Conservation (phyloP, 345 rosid genomes). For the Salix caprea region DNA sequence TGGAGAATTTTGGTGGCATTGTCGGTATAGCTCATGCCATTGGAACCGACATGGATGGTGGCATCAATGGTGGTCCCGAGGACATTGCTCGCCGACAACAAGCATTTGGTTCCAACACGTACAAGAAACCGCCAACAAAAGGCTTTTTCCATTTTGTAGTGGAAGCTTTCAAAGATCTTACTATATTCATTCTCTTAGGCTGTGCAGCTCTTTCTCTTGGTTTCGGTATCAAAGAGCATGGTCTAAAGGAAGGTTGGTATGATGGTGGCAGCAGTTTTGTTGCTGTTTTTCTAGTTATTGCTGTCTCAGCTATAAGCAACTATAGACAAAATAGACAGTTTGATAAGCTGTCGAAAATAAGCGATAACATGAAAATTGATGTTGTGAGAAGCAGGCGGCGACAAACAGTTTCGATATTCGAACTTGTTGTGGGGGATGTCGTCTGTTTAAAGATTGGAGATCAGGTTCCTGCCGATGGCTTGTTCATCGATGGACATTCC, state of each 20-base stretch:
- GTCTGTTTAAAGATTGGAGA: slow-evolving; percentile 19
- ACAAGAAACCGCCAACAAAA: slow-evolving; percentile 54
- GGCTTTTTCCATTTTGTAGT: slow-evolving; percentile 24
- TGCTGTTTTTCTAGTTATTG: slow-evolving; percentile 26
- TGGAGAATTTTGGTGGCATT: slow-evolving; percentile 38
- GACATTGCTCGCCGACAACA: slow-evolving; percentile 38
- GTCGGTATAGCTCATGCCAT: slow-evolving; percentile 35
- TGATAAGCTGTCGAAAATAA: slow-evolving; percentile 13
- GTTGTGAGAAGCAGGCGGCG: slow-evolving; percentile 14
- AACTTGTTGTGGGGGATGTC: slow-evolving; percentile 27
- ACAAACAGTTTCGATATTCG: slow-evolving; percentile 14
- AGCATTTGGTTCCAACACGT: slow-evolving; percentile 58
- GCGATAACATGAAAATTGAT: slow-evolving; percentile 13
- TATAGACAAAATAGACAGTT: slow-evolving; percentile 17
- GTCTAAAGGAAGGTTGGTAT: slow-evolving; percentile 24
- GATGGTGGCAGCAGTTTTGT: slow-evolving; percentile 29
- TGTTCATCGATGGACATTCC: slow-evolving; percentile 19
- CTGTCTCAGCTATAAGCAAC: slow-evolving; percentile 19
- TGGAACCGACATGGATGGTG: slow-evolving; percentile 28
- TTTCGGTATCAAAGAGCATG: slow-evolving; percentile 26
- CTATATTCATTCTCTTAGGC: slow-evolving; percentile 24
- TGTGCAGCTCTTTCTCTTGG: slow-evolving; percentile 33
- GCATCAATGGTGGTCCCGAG: slow-evolving; percentile 33
- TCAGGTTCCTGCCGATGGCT: slow-evolving; percentile 25
- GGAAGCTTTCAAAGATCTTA: slow-evolving; percentile 30